A percentile compares a stretch with the other conserved stretches of the same genome.
These are phyloP conservation scores for Colletotrichum scovillei DNA, from an alignment of 2,329 filamentous ascomycete species.

Conservation along the genomic window DNA sequence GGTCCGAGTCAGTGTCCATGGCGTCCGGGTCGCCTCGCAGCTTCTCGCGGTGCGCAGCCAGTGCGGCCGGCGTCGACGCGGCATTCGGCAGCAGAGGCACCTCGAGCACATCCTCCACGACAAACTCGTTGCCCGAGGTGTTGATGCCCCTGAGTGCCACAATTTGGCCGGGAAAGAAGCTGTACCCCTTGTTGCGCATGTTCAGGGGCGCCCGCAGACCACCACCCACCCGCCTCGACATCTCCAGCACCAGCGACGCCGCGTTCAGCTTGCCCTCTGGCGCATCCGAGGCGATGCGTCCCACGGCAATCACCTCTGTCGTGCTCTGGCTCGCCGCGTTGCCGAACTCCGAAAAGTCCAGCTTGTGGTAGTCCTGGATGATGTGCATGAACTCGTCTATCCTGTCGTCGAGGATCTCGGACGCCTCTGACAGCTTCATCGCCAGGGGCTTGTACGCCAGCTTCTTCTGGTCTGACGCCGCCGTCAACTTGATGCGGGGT, in stretches of 20 bases:
- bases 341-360: constrained; percentile 86
- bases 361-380: constrained; percentile 77
- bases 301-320: constrained; percentile 88
- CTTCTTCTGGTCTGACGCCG: constrained; percentile 90
- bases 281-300: constrained; percentile 89
- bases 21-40: constrained; percentile 73
- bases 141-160: constrained; percentile 90
- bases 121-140: constrained; percentile 84
- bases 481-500: constrained; percentile 84
- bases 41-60: constrained; percentile 77
- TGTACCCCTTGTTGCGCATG: constrained; percentile 74
- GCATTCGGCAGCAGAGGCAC: constrained; percentile 80
- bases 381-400: constrained; percentile 89
- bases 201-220: constrained; percentile 85
- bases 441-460: constrained; percentile 91
- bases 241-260: constrained; percentile 88
- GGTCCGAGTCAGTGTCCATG: constrained; percentile 65
- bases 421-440: constrained; percentile 93
- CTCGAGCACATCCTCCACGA: constrained; percentile 80
- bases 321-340: constrained; percentile 89
- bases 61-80: constrained; percentile 72
- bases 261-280: constrained; percentile 87
- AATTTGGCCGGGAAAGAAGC: constrained; percentile 95
- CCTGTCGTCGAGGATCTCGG: constrained; percentile 92
- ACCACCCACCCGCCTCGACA: constrained; percentile 83